Evolutionary conservation across 768 basidiomycete genomes (phyloP).

Genomic region (Tephrocybe sp.): DNA sequence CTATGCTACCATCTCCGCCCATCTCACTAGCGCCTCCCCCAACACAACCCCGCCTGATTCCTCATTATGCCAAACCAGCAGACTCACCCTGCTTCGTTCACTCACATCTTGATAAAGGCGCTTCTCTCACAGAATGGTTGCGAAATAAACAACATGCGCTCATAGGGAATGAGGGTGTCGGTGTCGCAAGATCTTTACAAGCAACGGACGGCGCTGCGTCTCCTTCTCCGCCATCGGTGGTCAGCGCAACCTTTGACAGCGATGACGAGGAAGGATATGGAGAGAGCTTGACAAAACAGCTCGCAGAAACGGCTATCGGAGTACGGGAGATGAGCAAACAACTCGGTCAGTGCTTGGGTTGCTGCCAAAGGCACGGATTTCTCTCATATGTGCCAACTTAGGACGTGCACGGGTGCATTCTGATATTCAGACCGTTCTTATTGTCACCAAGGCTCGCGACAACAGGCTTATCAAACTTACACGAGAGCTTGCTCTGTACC

Average conservation of each 20-base stretch:
- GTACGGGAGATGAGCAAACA: constrained; percentile 99
- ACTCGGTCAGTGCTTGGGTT: constrained; percentile 61
- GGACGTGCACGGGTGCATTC: constrained; percentile 91
- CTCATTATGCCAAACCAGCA: constrained; percentile 31
- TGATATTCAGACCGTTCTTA: constrained; percentile 89
- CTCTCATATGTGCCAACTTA: constrained; percentile 28
- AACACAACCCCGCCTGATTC: constrained; percentile 12
- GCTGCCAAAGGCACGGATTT: not conserved
- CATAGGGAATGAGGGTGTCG: constrained; percentile 35
- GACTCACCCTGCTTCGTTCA: constrained; percentile 92
- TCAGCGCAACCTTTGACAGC: constrained; percentile 26
- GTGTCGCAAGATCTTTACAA: constrained; percentile 52
- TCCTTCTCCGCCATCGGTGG: constrained; percentile 20
- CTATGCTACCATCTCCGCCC: constrained; percentile 14
- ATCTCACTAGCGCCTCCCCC: constrained; percentile 15
- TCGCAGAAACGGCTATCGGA: constrained; percentile 96
- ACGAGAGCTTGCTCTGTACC: constrained; percentile 88
- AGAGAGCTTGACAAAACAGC: constrained; percentile 82
- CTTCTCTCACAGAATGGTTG: constrained; percentile 77
- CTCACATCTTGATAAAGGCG: constrained; percentile 83
- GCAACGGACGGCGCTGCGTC: constrained; percentile 15
- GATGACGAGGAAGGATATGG: constrained; percentile 68
- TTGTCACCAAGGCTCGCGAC: constrained; percentile 97
- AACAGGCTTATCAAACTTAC: constrained; percentile 96
- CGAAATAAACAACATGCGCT: constrained; percentile 40